phyloP scores from a whole-genome alignment of 768 basidiomycete species.

The Cystobasidium tubakii region DNA sequence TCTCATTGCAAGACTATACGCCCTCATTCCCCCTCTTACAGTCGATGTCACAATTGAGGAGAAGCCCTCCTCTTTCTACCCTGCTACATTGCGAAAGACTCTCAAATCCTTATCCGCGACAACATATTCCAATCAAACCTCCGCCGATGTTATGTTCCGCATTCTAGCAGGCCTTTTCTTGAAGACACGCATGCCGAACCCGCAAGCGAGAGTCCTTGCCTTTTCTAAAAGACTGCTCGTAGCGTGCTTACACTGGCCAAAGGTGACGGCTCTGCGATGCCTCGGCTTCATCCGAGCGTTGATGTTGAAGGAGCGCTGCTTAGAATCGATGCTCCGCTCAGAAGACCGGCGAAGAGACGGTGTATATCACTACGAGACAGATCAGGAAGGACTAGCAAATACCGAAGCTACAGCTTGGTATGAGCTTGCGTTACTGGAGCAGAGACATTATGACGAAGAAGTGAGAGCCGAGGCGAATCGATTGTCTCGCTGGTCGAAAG shows the following conservation, averaged over 20 bases:
- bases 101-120: slow-evolving; percentile 40
- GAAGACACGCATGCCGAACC: slow-evolving; percentile 59
- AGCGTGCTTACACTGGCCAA: slow-evolving; percentile 74
- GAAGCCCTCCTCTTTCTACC: slow-evolving; percentile 47
- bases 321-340: slow-evolving; percentile 76
- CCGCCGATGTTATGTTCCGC: slow-evolving; percentile 69
- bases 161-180: slow-evolving; percentile 76
- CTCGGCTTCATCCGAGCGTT: slow-evolving; percentile 69
- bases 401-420: slow-evolving; percentile 80
- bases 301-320: slow-evolving; percentile 67
- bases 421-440: slow-evolving; percentile 65
- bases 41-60: slow-evolving; percentile 63
- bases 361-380: slow-evolving; percentile 72
- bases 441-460: slow-evolving; percentile 57
- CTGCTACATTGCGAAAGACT: slow-evolving; percentile 36
- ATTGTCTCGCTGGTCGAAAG: slow-evolving; percentile 42
- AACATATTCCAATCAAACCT: slow-evolving; percentile 44
- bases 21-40: slow-evolving; percentile 69
- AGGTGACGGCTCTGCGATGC: slow-evolving; percentile 60
- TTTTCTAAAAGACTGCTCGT: slow-evolving; percentile 87
- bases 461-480: slow-evolving; percentile 62
- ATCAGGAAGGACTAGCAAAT: slow-evolving; percentile 63
- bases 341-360: slow-evolving; percentile 82
- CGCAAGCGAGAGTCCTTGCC: slow-evolving; percentile 71
- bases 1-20: slow-evolving; percentile 77